phyloP scores from a whole-genome alignment of 208 protist genomes.

The Acanthamoeba triangularis region DNA sequence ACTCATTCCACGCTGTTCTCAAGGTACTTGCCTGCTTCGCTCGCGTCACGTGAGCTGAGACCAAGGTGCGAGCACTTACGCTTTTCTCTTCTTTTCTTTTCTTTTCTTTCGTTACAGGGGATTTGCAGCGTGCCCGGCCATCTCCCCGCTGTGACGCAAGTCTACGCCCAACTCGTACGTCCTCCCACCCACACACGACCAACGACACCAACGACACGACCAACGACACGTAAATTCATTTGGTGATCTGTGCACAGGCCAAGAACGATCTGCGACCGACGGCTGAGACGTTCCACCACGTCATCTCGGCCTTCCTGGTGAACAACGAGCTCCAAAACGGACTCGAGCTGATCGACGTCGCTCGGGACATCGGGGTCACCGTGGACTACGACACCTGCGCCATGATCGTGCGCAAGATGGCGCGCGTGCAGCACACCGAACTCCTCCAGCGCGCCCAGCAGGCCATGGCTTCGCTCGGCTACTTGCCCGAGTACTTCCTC shows the following conservation, averaged over 20 bases:
- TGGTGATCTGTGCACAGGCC: neutral
- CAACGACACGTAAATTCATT: no score
- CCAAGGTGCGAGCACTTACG: neutral
- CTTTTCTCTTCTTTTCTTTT: neutral
- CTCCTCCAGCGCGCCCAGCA: neutral
- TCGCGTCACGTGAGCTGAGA: no score
- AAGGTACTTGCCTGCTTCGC: neutral
- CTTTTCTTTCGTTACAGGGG: neutral
- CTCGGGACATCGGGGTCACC: neutral
- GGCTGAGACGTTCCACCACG: neutral
- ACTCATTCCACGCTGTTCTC: neutral
- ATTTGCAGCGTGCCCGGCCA: neutral
- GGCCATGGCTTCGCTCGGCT: neutral
- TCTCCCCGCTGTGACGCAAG: neutral
- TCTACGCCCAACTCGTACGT: neutral
- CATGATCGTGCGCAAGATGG: conserved; percentile 35
- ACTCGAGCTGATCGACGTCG: neutral
- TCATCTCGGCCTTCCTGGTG: conserved; percentile 44
- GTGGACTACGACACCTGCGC: neutral
- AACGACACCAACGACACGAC: no score
- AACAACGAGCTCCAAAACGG: neutral
- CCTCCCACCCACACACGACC: neutral
- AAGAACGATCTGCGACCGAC: neutral
- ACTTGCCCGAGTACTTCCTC: neutral
- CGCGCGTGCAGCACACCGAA: neutral